Evolutionary conservation across 2,329 filamentous ascomycete species (phyloP), one percentile per base, ranked within the genome.

Genomic region (Scorias spongiosa): DNA sequence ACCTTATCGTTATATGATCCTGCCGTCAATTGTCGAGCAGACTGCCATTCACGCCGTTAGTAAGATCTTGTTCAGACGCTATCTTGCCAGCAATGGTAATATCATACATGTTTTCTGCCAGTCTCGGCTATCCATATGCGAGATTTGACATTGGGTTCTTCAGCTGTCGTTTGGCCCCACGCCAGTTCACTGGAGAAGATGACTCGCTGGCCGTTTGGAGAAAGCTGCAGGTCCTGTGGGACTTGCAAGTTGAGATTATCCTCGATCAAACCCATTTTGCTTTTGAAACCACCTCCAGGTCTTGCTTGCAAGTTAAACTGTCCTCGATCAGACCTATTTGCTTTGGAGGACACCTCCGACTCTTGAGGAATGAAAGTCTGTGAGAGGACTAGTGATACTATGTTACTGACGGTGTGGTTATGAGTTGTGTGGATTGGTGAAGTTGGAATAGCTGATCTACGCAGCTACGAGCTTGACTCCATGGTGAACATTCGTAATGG

Each of bases 111-210:
- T 36, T 43, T 15, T 28, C 48, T 46, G 11, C 54, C 50, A 1
- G 49, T 52, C 29, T 55, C 51, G 10, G 53, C 56, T 2, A 57
- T 49, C 57, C 56, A 60, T 14, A 59, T 39, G 1, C 51, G 51
- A 2, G 54, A 55, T 10, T 48, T 38, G 1, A 42, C 20, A 20
- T 51, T 44, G 17, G 54, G 52, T 28, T 43, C 48, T 37, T 48
- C 51, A 17, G 46, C 50, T 36, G 53, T 53, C 4, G 30, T 43
- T 40, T 41, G 43, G 7, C 34, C 41, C 3, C 40, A 37, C 12
- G n/a, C 17, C 5, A 53, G 46, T n/a, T 42, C 45, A 6, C 53
- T 57, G 5, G 47, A 40, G 41, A 54, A 60, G 14, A 59, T 28
- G 15, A 59, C 42, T n/a, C 52, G 46, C 28, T 46, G 42, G 10